Conservation (phyloP, 495 filamentous ascomycete genomes). For the Tuber borchii region DNA sequence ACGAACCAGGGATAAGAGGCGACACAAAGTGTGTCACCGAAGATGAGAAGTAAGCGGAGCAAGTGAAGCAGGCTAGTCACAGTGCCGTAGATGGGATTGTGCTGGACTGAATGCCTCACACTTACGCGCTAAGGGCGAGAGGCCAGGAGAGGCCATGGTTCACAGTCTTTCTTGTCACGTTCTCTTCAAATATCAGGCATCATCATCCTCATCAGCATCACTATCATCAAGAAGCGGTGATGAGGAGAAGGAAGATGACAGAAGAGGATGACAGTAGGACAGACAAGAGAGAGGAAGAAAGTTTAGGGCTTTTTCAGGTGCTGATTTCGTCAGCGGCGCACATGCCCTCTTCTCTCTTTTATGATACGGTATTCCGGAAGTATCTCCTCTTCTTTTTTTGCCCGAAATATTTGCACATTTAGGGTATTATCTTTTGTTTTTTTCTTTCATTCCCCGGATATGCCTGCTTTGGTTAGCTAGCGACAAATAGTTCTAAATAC, state of each 20-base stretch:
- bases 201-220: background rate
- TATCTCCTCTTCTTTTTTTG: background rate
- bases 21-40: slow-evolving; percentile 1
- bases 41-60: background rate
- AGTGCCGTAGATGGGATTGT: background rate
- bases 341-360: background rate
- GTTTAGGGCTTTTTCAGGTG: slow-evolving; percentile 16
- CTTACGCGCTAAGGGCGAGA: background rate
- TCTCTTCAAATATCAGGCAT: background rate
- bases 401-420: background rate
- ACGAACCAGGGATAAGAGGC: background rate
- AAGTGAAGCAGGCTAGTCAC: background rate
- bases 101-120: background rate
- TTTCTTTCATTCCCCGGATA: slow-evolving; percentile 27
- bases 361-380: background rate
- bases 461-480: slow-evolving; percentile 27
- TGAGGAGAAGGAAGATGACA: background rate
- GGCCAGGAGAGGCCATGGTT: background rate
- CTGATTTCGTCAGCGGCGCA: slow-evolving; percentile 34
- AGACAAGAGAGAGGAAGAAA: background rate
- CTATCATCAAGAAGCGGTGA: background rate
- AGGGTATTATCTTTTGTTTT: background rate
- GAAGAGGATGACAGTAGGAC: background rate
- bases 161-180: background rate
- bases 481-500: slow-evolving; percentile 5